Evolutionary conservation across 176 grass and related monocot genomes (phyloP).

Genomic region (Triticum timopheevii): DNA sequence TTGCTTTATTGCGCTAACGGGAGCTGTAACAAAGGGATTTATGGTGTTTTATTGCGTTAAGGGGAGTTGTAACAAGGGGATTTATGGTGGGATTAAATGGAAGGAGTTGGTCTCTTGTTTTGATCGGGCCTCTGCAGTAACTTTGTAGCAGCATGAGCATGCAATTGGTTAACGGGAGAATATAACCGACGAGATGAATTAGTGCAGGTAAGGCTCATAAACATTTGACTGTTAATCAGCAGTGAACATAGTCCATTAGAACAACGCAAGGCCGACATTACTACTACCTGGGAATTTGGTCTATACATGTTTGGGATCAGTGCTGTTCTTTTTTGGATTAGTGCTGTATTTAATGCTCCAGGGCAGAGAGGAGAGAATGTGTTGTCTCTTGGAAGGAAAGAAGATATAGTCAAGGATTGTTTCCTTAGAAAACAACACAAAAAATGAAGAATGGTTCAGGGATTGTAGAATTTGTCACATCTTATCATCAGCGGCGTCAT

Average conservation of each 20-base stretch:
- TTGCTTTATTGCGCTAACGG: slow-evolving; percentile 15
- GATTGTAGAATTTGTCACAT: neutral
- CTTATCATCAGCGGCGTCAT: neutral
- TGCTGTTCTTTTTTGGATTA: neutral
- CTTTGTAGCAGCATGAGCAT: neutral
- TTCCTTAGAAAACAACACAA: neutral
- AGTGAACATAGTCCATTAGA: neutral
- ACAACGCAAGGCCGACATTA: neutral
- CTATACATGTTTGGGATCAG: neutral
- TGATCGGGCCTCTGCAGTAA: neutral
- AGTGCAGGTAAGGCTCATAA: neutral
- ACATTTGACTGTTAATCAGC: neutral
- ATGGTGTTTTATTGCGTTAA: slow-evolving; percentile 15
- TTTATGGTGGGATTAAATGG: slow-evolving; percentile 5
- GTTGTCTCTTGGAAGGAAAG: no score
- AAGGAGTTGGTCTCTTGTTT: neutral
- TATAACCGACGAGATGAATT: neutral
- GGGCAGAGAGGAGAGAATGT: neutral
- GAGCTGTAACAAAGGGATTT: slow-evolving; percentile 6
- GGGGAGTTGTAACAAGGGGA: slow-evolving; percentile 2
- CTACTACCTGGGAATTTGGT: neutral
- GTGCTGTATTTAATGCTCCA: neutral
- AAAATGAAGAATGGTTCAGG: neutral
- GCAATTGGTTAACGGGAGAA: neutral
- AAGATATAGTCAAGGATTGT: neutral